These are phyloP conservation scores for Aspergillus awamori DNA, from an alignment of 2,329 filamentous ascomycete species.

Conservation along the genomic window DNA sequence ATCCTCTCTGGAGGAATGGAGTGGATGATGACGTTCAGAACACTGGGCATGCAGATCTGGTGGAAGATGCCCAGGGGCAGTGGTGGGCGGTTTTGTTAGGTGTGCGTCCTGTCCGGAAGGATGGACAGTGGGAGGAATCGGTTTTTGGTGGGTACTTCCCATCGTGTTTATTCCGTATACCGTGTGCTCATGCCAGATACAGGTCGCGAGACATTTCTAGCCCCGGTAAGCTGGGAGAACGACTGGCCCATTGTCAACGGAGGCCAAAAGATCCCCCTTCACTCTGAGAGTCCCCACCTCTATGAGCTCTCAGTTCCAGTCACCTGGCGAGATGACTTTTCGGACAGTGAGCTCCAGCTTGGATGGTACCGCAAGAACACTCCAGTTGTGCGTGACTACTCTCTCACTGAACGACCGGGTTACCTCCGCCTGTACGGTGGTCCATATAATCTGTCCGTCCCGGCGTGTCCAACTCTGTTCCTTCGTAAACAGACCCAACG, in stretches of 20 bases:
- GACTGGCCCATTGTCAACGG: conserved; percentile 58
- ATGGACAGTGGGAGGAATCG: conserved; percentile 40
- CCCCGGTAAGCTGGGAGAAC: conserved; percentile 54
- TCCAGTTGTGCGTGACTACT: conserved; percentile 52
- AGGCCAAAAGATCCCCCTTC: conserved; percentile 48
- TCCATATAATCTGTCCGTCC: conserved; percentile 55
- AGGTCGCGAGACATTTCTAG: conserved; percentile 56
- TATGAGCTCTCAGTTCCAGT: conserved; percentile 21
- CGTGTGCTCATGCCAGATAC: not conserved
- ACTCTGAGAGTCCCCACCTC: conserved; percentile 23
- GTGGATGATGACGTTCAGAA: conserved; percentile 54
- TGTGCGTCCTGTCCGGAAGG: conserved; percentile 43
- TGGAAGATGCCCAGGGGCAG: conserved; percentile 48
- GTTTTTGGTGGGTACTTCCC: conserved; percentile 43
- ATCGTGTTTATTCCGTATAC: not conserved
- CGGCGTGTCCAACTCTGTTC: conserved; percentile 56
- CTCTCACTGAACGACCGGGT: conserved; percentile 48
- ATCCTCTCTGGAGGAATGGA: conserved; percentile 59
- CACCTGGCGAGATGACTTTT: conserved; percentile 43
- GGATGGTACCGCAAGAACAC: conserved; percentile 50
- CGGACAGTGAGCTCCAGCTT: conserved; percentile 24
- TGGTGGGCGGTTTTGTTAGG: conserved; percentile 56
- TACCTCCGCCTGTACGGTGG: conserved; percentile 55
- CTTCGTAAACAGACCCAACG: conserved; percentile 57
- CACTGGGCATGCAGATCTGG: conserved; percentile 55